Evolutionary conservation across 139 green algal species (phyloP), one percentile per base, ranked within the genome.

Genomic region (Coccomyxa sp.): DNA sequence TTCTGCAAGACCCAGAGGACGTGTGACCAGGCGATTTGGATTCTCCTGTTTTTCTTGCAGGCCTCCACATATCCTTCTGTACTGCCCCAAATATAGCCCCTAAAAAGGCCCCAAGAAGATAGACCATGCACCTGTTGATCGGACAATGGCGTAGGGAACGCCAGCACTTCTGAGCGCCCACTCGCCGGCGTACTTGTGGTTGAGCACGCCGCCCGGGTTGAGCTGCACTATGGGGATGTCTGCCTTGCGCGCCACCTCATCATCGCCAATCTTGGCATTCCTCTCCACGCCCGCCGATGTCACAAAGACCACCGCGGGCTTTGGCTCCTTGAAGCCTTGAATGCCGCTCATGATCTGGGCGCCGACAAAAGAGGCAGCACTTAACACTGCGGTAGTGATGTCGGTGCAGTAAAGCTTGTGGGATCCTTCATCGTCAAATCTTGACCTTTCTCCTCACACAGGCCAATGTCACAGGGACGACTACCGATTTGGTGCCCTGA

Each of bases 201-300:
- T 96, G 13, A 98, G 86, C 0, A 89, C 88, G 80, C 87, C 93
- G 21, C 90, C 91, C 0, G 94, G 95, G 85, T 97, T 97, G 30
- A 97, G 88, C 82, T 95, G 92, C 30, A 98, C 89, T 67, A 98
- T 98, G 78, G 95, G 95, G 81, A 98, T 96, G 75, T 88, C 83
- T 38, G 57, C 31, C 45, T 85, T 86, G 71, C 87, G 82, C 0
- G 77, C 81, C 79, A 82, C 84, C 76, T 57, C 83, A 79, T 98
- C 91, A 60, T 95, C 87, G 0, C 93, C 93, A 38, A 97, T 92
- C 68, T 93, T 86, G 0, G 93, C 93, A 85, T 96, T 98, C 74
- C 95, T 88, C 90, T 98, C 95, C 60, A 95, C 91, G 23, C 86
- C 94, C 0, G 93, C 94, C 3, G 87, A 92, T 13, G 91, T 93